phyloP scores from a whole-genome alignment of 768 basidiomycete species.

The Macrolepiota fuliginosa region DNA sequence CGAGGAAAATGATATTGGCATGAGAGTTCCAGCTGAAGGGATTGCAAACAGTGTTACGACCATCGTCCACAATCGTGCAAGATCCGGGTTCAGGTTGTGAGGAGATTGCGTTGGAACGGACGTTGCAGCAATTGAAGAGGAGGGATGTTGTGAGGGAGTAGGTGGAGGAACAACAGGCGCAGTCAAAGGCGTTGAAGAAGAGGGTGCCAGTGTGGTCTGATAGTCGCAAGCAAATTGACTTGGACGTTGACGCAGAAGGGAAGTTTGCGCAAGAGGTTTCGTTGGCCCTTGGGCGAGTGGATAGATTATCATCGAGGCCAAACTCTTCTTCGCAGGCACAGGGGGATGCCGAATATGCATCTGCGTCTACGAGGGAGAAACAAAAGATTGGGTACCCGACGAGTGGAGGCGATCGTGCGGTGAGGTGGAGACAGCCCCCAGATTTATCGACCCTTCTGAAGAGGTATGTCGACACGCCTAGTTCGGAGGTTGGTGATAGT shows the following conservation, averaged over 20 bases:
- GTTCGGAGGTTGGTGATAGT: slow-evolving; percentile 1
- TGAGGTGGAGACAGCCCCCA: too few species aligned
- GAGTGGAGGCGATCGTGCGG: too few species aligned
- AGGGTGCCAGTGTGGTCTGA: too few species aligned
- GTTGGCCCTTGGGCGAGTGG: not conserved
- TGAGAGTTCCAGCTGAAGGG: slow-evolving; percentile 82
- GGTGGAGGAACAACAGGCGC: not conserved
- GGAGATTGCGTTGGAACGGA: slow-evolving; percentile 9
- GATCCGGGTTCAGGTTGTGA: slow-evolving; percentile 77
- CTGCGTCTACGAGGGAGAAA: too few species aligned
- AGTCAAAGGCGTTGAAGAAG: not conserved
- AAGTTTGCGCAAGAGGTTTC: not conserved
- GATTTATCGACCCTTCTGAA: slow-evolving; percentile 9
- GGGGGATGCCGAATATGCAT: too few species aligned
- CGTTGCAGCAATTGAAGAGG: not conserved
- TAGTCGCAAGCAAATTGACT: too few species aligned
- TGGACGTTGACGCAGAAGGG: not conserved
- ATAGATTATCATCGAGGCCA: too few species aligned
- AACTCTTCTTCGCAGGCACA: too few species aligned
- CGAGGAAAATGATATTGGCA: slow-evolving; percentile 76
- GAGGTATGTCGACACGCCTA: not conserved
- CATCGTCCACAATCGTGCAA: slow-evolving; percentile 68
- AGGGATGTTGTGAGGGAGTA: not conserved
- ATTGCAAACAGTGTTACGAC: slow-evolving; percentile 70
- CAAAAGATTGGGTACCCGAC: not conserved